phyloP scores from a whole-genome alignment of 1,284 basidiomycete genomes.

The Ceratobasidium sp. region DNA sequence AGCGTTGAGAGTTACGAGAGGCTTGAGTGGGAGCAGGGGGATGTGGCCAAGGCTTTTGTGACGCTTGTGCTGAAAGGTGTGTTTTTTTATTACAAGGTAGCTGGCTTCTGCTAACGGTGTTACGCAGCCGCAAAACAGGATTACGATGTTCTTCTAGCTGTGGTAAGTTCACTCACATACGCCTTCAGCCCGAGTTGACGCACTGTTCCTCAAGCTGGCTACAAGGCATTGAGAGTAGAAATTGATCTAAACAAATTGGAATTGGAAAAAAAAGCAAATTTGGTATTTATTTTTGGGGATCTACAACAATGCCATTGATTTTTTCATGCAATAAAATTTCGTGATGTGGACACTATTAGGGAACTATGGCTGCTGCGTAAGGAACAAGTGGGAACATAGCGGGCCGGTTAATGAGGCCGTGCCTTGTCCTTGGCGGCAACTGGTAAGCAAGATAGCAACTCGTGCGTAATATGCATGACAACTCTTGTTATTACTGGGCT shows the following conservation, averaged over 20 bases:
- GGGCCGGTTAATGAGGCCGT: too few species aligned
- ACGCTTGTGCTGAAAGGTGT: constrained; percentile 76
- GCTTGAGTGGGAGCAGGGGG: constrained; percentile 76
- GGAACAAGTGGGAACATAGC: not conserved
- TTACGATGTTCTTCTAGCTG: constrained; percentile 79
- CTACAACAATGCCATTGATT: not conserved
- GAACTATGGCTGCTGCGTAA: not conserved
- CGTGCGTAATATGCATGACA: not conserved
- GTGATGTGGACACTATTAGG: not conserved
- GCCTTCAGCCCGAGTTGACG: not conserved
- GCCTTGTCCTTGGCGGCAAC: constrained; percentile 14
- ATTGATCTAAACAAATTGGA: too few species aligned
- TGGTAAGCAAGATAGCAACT: not conserved
- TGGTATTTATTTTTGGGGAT: constrained; percentile 6
- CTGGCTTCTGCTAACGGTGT: constrained; percentile 55
- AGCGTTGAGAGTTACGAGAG: constrained; percentile 67
- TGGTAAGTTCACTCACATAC: constrained; percentile 52
- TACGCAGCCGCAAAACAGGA: constrained; percentile 76
- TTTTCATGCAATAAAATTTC: not conserved
- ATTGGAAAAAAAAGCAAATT: not conserved
- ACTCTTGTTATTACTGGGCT: not conserved
- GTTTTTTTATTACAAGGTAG: constrained; percentile 47
- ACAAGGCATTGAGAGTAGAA: constrained; percentile 17
- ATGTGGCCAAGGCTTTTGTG: constrained; percentile 75
- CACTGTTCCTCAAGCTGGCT: constrained; percentile 13